Evolutionary conservation across 1,139 yeast species (phyloP).

Genomic region (Suhomyces bolitotheri): DNA sequence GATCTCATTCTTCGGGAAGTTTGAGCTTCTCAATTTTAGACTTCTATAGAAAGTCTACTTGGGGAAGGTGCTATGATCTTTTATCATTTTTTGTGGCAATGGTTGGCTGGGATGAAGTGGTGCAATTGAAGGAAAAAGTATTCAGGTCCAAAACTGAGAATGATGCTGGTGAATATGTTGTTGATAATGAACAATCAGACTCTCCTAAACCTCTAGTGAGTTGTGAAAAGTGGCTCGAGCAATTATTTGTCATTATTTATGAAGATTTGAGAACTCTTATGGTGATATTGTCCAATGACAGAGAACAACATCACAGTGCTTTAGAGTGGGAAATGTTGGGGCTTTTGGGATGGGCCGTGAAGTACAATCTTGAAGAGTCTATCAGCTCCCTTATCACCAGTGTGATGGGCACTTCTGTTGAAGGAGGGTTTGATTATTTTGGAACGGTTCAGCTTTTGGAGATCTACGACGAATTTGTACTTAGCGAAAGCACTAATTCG

Average conservation of each 20-base stretch:
- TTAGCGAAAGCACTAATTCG: slow-evolving; percentile 35
- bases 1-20: slow-evolving; percentile 37
- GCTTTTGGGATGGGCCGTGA: slow-evolving; percentile 42
- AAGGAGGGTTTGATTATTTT: slow-evolving; percentile 43
- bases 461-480: slow-evolving; percentile 43
- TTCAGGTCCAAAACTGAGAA: slow-evolving; percentile 13
- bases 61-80: slow-evolving; percentile 47
- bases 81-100: slow-evolving; percentile 39
- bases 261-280: slow-evolving; percentile 40
- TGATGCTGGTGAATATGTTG: slow-evolving; percentile 18
- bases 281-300: slow-evolving; percentile 24
- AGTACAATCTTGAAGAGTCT: slow-evolving; percentile 40
- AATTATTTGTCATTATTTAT: slow-evolving; percentile 37
- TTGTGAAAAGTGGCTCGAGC: slow-evolving; percentile 45
- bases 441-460: slow-evolving; percentile 39
- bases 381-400: slow-evolving; percentile 44
- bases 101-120: slow-evolving; percentile 43
- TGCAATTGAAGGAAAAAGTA: slow-evolving; percentile 25
- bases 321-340: slow-evolving; percentile 48
- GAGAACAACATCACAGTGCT: slow-evolving; percentile 40
- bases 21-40: slow-evolving; percentile 34
- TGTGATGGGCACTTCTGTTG: slow-evolving; percentile 33
- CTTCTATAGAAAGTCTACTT: slow-evolving; percentile 37
- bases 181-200: slow-evolving; percentile 17
- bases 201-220: slow-evolving; percentile 11